These are phyloP conservation scores for Desmodesmus armatus DNA, from an alignment of 139 green algal genomes.

Conservation along the genomic window DNA sequence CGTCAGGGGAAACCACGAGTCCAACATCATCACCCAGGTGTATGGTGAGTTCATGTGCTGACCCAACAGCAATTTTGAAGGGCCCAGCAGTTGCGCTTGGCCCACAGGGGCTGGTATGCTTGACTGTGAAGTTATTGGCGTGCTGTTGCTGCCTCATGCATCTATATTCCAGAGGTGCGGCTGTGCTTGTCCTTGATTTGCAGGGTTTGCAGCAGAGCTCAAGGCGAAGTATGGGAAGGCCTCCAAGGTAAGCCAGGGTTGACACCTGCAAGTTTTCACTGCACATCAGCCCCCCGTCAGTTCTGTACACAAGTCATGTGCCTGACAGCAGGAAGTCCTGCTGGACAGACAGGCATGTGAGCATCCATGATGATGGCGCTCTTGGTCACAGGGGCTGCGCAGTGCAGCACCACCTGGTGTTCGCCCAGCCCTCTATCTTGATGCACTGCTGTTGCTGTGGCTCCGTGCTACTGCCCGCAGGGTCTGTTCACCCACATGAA, in stretches of 20 bases:
- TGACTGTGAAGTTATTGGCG: too few relatives aligned
- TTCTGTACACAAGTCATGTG: background rate
- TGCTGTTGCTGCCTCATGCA: too few relatives aligned
- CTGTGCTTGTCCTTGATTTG: too few relatives aligned
- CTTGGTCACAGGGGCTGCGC: background rate
- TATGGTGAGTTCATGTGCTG: too few relatives aligned
- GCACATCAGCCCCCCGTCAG: background rate
- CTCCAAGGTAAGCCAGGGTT: slow-evolving; percentile 12
- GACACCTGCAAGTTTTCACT: background rate
- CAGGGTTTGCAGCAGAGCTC: slow-evolving; percentile 71
- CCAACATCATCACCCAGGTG: slow-evolving; percentile 77
- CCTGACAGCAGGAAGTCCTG: background rate
- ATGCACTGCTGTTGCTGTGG: background rate
- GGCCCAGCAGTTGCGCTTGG: too few relatives aligned
- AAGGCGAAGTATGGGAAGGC: slow-evolving; percentile 69
- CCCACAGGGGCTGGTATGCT: too few relatives aligned
- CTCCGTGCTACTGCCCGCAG: slow-evolving; percentile 7
- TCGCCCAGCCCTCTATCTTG: background rate
- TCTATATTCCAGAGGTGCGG: too few relatives aligned
- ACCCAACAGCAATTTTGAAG: too few relatives aligned
- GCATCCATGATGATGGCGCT: background rate
- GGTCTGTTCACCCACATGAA: slow-evolving; percentile 63
- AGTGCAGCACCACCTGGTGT: background rate
- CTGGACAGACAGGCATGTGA: background rate
- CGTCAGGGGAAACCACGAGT: slow-evolving; percentile 96